These are phyloP conservation scores for Coccomyxa sp. DNA, from an alignment of 139 green algal species.

Conservation along the genomic window DNA sequence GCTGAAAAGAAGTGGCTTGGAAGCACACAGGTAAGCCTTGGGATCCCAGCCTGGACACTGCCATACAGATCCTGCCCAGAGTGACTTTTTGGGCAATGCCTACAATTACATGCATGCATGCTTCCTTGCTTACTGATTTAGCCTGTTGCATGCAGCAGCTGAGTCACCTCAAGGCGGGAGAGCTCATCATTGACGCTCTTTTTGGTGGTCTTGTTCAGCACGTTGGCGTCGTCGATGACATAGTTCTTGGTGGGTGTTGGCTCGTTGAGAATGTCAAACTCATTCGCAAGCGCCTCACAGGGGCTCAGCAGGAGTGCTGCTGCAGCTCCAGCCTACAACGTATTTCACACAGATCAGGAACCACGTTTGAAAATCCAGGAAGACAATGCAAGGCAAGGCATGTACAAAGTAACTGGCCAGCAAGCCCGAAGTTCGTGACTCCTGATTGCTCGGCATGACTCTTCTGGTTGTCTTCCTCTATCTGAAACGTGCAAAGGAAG, in stretches of 20 bases:
- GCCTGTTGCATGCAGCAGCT: neutral
- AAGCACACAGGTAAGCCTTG: too few relatives aligned
- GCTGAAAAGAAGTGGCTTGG: too few relatives aligned
- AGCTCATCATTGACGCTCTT: slow-evolving; percentile 71
- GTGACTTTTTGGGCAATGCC: too few relatives aligned
- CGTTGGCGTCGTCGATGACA: slow-evolving; percentile 85
- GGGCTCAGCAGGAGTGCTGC: slow-evolving; percentile 4
- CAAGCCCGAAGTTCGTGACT: too few relatives aligned
- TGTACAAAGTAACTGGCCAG: too few relatives aligned
- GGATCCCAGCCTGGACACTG: too few relatives aligned
- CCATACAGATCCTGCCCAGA: too few relatives aligned
- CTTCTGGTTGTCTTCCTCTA: neutral
- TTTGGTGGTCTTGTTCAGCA: slow-evolving; percentile 74
- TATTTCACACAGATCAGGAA: neutral
- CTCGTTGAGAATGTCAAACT: slow-evolving; percentile 88
- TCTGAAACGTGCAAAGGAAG: neutral
- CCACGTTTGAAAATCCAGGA: too few relatives aligned
- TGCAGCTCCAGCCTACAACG: neutral
- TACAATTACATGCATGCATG: too few relatives aligned
- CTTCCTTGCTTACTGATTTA: neutral
- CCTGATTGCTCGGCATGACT: too few relatives aligned
- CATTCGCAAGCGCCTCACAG: slow-evolving; percentile 50
- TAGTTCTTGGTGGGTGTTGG: slow-evolving; percentile 63
- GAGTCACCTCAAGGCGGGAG: slow-evolving; percentile 66
- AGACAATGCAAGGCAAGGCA: too few relatives aligned